Percentiles rank a stretch among this genome's conserved stretches.
These are phyloP conservation scores for Xylaria palmicola DNA, from an alignment of 495 filamentous ascomycete species.

Conservation along the genomic window DNA sequence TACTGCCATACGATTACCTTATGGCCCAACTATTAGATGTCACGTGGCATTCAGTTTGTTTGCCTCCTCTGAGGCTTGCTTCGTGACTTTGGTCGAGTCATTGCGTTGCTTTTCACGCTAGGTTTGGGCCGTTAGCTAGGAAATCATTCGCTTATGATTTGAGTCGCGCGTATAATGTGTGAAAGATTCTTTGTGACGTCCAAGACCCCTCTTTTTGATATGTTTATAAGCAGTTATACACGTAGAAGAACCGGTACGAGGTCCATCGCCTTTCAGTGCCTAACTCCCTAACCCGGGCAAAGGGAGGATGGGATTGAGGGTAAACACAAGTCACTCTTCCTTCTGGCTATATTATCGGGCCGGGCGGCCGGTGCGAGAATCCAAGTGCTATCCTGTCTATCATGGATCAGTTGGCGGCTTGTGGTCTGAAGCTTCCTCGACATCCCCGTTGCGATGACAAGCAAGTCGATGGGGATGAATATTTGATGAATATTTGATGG, in stretches of 20 bases:
- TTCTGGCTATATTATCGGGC: neutral
- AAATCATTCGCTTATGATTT: constrained; percentile 1
- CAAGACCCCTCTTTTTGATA: neutral
- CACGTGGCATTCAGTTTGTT: neutral
- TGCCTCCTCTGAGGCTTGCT: neutral
- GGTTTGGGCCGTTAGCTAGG: neutral
- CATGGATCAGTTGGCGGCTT: neutral
- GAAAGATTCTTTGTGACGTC: neutral
- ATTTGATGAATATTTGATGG: too few relatives aligned
- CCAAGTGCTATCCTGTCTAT: neutral
- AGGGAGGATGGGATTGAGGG: neutral
- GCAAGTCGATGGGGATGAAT: too few relatives aligned
- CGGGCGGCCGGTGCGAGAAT: neutral
- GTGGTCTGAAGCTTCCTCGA: neutral
- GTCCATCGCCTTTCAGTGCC: too few relatives aligned
- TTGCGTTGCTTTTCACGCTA: constrained; percentile 1
- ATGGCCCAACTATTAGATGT: neutral
- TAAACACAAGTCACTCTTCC: neutral
- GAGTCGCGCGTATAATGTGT: neutral
- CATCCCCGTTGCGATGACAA: too few relatives aligned
- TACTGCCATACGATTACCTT: neutral
- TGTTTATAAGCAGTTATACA: neutral
- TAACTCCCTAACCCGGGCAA: too few relatives aligned
- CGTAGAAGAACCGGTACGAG: neutral
- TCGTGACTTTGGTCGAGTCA: neutral